Conservation (phyloP, 2,329 filamentous ascomycete genomes). For the Ceratocystis ficicola region DNA sequence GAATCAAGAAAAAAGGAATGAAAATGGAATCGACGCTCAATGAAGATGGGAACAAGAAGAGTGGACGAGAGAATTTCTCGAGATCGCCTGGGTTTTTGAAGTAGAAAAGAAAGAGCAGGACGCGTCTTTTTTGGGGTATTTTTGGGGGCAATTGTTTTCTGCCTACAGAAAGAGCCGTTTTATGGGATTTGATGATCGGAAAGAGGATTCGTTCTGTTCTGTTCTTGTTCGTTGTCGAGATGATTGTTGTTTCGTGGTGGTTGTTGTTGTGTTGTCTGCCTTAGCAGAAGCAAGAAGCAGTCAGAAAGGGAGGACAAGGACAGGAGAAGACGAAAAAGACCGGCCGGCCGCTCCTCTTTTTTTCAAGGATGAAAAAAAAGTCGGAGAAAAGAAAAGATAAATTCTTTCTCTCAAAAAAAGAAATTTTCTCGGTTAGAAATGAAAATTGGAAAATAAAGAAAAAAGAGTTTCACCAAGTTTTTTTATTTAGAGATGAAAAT, state of each 20-base stretch:
- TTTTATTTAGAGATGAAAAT: neutral
- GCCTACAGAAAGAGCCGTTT: neutral
- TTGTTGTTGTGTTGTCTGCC: neutral
- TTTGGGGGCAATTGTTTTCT: neutral
- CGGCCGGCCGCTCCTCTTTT: neutral
- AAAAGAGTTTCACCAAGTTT: slow-evolving; percentile 7
- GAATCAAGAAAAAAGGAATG: neutral
- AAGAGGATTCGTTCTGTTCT: too few relatives aligned
- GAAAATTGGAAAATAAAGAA: slow-evolving; percentile 9
- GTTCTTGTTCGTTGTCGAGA: neutral
- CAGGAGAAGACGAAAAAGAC: neutral
- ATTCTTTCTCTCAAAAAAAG: neutral
- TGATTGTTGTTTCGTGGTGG: neutral
- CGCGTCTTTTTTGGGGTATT: neutral
- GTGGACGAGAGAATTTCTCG: slow-evolving; percentile 3
- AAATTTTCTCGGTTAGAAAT: slow-evolving; percentile 9
- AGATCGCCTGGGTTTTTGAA: neutral
- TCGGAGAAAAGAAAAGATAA: neutral
- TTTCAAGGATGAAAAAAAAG: slow-evolving; percentile 13
- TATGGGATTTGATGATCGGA: neutral
- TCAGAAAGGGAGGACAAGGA: slow-evolving; percentile 8
- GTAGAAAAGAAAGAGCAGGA: slow-evolving; percentile 7
- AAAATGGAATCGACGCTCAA: neutral
- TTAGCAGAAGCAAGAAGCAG: neutral
- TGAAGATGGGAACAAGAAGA: neutral